Percentiles rank a stretch among this genome's conserved stretches.
Conservation (phyloP, 1,139 yeast species). For the Zygoascus meyerae region DNA sequence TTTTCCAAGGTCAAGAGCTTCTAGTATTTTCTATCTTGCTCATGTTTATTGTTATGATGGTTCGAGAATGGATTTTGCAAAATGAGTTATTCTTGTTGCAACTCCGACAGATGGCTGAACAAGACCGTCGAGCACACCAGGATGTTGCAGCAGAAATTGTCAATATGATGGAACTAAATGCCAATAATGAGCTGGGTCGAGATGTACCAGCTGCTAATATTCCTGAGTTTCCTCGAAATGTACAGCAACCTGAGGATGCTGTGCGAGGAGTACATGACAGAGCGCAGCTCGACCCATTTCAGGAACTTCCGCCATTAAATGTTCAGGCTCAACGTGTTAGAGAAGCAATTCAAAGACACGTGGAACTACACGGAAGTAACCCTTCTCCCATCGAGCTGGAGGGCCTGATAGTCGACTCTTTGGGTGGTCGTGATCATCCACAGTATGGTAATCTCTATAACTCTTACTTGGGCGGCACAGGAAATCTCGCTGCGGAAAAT, state of each 20-base stretch:
- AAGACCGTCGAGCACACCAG: neutral
- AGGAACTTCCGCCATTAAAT: too few species aligned
- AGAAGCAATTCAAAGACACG: too few species aligned
- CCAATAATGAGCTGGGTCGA: neutral
- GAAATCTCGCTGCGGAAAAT: too few species aligned
- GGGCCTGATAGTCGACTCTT: neutral
- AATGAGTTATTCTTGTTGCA: conserved; percentile 22
- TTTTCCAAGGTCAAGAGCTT: conserved; percentile 31
- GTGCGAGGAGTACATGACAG: too few species aligned
- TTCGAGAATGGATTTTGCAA: conserved; percentile 36
- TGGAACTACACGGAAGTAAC: too few species aligned
- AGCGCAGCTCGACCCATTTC: too few species aligned
- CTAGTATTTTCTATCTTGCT: conserved; percentile 25
- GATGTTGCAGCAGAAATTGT: neutral
- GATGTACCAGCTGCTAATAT: neutral
- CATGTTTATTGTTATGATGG: conserved; percentile 30
- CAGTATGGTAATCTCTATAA: neutral
- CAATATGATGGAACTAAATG: neutral
- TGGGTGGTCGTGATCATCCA: conserved; percentile 3
- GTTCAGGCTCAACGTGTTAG: too few species aligned
- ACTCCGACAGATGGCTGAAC: conserved; percentile 10
- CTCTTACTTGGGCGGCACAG: too few species aligned
- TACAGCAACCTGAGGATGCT: neutral
- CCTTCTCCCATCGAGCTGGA: too few species aligned
- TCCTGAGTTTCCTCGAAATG: neutral